phyloP scores from a whole-genome alignment of 352 stramenopile species.

The Phytophthora capsici region DNA sequence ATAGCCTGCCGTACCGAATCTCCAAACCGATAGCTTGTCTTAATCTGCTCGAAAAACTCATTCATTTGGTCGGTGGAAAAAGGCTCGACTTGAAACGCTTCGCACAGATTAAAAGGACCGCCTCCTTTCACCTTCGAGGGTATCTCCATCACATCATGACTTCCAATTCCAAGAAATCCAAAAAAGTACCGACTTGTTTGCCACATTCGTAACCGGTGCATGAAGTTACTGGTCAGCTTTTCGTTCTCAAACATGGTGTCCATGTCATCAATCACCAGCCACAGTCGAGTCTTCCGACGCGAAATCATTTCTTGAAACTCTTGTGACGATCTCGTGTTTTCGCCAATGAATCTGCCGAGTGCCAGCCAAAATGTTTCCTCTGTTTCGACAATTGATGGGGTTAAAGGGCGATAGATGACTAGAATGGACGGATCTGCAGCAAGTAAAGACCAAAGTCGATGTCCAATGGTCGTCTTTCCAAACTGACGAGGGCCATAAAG shows the following conservation, averaged over 20 bases:
- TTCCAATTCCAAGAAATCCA: conserved; percentile 38
- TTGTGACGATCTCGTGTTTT: neutral
- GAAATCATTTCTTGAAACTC: neutral
- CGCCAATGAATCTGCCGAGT: neutral
- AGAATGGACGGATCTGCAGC: neutral
- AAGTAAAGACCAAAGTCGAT: conserved; percentile 20
- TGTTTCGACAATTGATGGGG: neutral
- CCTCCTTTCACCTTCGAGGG: conserved; percentile 4
- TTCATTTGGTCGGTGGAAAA: conserved; percentile 34
- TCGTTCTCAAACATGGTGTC: conserved; percentile 24
- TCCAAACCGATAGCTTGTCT: conserved; percentile 17
- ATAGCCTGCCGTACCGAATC: conserved; percentile 18
- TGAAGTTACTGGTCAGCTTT: conserved; percentile 21
- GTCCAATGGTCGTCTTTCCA: conserved; percentile 29
- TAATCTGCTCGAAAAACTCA: conserved; percentile 30
- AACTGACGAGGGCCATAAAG: conserved; percentile 34
- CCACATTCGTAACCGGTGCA: conserved; percentile 20
- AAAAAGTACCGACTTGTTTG: conserved; percentile 15
- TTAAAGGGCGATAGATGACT: neutral
- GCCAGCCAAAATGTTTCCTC: conserved; percentile 10
- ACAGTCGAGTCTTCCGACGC: neutral
- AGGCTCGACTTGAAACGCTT: conserved; percentile 15
- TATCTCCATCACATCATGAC: conserved; percentile 23
- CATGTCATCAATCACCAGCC: conserved; percentile 25
- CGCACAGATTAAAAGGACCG: conserved; percentile 20